These are phyloP conservation scores for Cystofilobasidium macerans DNA, from an alignment of 768 basidiomycete genomes.

Conservation along the genomic window DNA sequence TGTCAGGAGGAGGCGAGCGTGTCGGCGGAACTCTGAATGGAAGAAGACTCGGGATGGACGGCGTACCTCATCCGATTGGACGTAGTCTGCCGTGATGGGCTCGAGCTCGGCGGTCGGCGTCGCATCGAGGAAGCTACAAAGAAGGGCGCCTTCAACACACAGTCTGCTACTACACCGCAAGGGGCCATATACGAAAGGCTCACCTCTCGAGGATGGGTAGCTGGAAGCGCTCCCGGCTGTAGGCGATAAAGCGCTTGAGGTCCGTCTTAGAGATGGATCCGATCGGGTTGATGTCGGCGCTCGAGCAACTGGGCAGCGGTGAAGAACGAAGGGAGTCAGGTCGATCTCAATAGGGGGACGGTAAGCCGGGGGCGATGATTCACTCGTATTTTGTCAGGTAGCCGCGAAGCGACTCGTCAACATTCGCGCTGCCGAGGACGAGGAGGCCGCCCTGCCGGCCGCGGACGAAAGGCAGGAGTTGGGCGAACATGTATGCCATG, in stretches of 20 bases:
- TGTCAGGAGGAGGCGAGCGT: slow-evolving; percentile 5
- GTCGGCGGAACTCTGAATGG: not conserved
- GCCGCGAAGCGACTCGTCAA: slow-evolving; percentile 93
- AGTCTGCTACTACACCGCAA: not conserved
- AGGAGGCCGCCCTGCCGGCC: slow-evolving; percentile 74
- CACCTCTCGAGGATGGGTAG: slow-evolving; percentile 73
- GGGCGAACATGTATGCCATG: slow-evolving; percentile 84
- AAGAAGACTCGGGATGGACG: slow-evolving; percentile 18
- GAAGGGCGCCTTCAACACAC: not conserved
- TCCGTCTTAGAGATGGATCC: slow-evolving; percentile 97
- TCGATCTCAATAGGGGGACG: not conserved
- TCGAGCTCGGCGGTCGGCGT: slow-evolving; percentile 93
- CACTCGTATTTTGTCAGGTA: slow-evolving; percentile 98
- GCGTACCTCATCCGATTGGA: slow-evolving; percentile 84
- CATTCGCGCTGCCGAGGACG: slow-evolving; percentile 95
- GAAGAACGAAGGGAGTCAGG: slow-evolving; percentile 42
- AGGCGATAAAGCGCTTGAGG: slow-evolving; percentile 86
- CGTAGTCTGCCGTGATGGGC: slow-evolving; percentile 79
- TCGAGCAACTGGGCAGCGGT: slow-evolving; percentile 44
- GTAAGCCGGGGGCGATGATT: slow-evolving; percentile 5
- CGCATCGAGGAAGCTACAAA: slow-evolving; percentile 70
- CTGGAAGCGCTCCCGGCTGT: slow-evolving; percentile 64
- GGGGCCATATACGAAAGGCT: slow-evolving; percentile 11
- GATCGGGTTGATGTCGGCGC: slow-evolving; percentile 96
- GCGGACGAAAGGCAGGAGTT: slow-evolving; percentile 82